A percentile compares a stretch with the other conserved stretches of the same genome.
phyloP scores from a whole-genome alignment of 2,329 filamentous ascomycete genomes.

The Neonectria faginata region DNA sequence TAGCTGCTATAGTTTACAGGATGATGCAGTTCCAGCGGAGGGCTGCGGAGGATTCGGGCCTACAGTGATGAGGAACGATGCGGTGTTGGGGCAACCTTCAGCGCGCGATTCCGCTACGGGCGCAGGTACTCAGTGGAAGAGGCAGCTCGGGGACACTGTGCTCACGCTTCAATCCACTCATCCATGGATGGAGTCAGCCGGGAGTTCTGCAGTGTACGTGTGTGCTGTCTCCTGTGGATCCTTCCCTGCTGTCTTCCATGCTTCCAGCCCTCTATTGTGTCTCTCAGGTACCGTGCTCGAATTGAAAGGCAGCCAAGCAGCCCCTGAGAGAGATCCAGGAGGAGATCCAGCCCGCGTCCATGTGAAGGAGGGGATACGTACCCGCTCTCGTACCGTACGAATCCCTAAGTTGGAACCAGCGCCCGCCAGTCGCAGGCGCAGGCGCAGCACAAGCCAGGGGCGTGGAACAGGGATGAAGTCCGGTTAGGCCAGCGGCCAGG shows the following conservation, averaged over 20 bases:
- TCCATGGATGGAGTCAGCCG: too few relatives aligned
- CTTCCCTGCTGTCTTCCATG: constrained; percentile 9
- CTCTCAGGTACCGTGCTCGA: not conserved
- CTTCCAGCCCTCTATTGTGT: constrained; percentile 22
- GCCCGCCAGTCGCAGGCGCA: constrained; percentile 24
- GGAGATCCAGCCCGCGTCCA: not conserved
- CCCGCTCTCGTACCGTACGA: constrained; percentile 3
- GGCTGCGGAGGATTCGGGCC: not conserved
- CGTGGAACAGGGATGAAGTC: constrained; percentile 11
- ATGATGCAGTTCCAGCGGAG: constrained; percentile 7
- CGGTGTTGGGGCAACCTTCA: constrained; percentile 3
- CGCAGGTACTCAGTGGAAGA: constrained; percentile 1
- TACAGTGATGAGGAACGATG: constrained; percentile 4
- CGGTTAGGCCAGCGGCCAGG: constrained; percentile 8
- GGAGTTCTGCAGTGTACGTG: not conserved
- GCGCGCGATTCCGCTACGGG: not conserved
- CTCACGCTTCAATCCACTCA: not conserved
- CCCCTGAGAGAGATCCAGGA: not conserved
- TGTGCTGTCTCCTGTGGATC: not conserved
- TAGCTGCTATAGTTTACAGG: not conserved
- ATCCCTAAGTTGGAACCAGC: constrained; percentile 22
- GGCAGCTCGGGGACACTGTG: constrained; percentile 1
- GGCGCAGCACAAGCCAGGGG: constrained; percentile 20
- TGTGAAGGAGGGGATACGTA: constrained; percentile 15
- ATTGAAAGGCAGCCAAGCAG: not conserved